A percentile compares a stretch with the other conserved stretches of the same genome.
These are phyloP conservation scores for Blastocystis sp. DNA, from an alignment of 352 stramenopile genomes.

Conservation along the genomic window DNA sequence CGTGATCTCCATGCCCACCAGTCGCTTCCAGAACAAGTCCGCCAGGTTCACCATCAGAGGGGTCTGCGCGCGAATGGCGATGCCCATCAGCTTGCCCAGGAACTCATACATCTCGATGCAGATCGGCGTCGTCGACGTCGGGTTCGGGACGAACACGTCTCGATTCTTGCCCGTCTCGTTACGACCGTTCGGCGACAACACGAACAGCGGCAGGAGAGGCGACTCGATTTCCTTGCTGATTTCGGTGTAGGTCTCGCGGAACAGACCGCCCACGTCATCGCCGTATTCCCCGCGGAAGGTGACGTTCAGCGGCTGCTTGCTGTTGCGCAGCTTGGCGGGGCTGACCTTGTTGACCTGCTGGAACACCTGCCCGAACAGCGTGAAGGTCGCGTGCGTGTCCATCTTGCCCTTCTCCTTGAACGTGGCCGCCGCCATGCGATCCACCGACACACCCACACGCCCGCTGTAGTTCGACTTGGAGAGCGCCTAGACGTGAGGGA, in stretches of 20 bases:
- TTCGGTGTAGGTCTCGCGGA: slow-evolving; percentile 54
- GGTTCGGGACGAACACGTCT: slow-evolving; percentile 71
- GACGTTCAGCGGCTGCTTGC: slow-evolving; percentile 43
- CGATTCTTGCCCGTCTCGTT: slow-evolving; percentile 68
- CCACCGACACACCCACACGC: slow-evolving; percentile 29
- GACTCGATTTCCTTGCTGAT: slow-evolving; percentile 68
- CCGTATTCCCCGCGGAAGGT: slow-evolving; percentile 60
- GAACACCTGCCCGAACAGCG: slow-evolving; percentile 65
- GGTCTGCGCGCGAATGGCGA: slow-evolving; percentile 81
- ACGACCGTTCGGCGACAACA: slow-evolving; percentile 71
- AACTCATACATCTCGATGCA: slow-evolving; percentile 83
- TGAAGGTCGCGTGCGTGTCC: slow-evolving; percentile 29
- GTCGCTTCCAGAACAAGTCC: slow-evolving; percentile 83
- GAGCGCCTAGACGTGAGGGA: slow-evolving; percentile 17
- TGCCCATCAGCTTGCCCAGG: slow-evolving; percentile 86
- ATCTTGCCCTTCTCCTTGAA: slow-evolving; percentile 34
- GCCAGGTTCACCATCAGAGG: slow-evolving; percentile 83
- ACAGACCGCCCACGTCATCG: slow-evolving; percentile 69
- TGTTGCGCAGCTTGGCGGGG: slow-evolving; percentile 25
- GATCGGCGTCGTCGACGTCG: slow-evolving; percentile 53
- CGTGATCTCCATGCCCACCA: slow-evolving; percentile 78
- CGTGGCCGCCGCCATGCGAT: background rate
- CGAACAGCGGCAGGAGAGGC: slow-evolving; percentile 66
- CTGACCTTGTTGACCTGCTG: slow-evolving; percentile 11
- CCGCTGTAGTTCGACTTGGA: slow-evolving; percentile 58